A percentile compares a stretch with the other conserved stretches of the same genome.
Conservation (phyloP, 257 asterid species). For the Capsicum pubescens region DNA sequence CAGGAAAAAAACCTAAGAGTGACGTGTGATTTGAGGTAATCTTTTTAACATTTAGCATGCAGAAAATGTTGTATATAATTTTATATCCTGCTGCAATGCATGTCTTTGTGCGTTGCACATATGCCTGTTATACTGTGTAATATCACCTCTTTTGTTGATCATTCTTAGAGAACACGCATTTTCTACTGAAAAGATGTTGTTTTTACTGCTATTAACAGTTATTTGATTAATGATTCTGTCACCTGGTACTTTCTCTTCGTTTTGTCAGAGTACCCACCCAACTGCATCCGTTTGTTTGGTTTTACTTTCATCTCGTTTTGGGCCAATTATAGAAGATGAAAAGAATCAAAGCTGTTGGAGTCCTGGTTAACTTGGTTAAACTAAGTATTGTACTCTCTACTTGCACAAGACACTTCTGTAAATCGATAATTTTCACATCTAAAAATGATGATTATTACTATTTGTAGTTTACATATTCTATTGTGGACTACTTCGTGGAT, state of each 20-base stretch:
- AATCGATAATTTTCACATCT: background rate
- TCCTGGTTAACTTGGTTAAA: background rate
- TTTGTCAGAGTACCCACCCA: no score
- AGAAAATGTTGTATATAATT: background rate
- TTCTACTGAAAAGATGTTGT: no score
- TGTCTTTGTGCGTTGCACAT: background rate
- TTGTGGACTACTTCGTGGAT: background rate
- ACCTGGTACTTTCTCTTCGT: no score
- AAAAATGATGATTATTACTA: background rate
- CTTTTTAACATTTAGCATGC: background rate
- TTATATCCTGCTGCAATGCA: constrained; percentile 13
- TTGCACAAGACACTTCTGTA: background rate
- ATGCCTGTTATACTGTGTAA: no score
- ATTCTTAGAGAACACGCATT: no score
- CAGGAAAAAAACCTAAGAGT: constrained; percentile 80
- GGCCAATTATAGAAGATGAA: background rate
- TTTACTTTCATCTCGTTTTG: background rate
- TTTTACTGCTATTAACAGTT: no score
- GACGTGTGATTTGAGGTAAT: constrained; percentile 66
- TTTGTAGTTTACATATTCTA: background rate
- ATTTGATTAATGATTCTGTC: no score
- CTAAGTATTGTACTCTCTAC: background rate
- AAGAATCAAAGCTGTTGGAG: background rate
- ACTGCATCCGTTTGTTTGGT: background rate
- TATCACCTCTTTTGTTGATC: no score